phyloP scores from a whole-genome alignment of 176 grass and related monocot genomes.

The Bromus sterilis region DNA sequence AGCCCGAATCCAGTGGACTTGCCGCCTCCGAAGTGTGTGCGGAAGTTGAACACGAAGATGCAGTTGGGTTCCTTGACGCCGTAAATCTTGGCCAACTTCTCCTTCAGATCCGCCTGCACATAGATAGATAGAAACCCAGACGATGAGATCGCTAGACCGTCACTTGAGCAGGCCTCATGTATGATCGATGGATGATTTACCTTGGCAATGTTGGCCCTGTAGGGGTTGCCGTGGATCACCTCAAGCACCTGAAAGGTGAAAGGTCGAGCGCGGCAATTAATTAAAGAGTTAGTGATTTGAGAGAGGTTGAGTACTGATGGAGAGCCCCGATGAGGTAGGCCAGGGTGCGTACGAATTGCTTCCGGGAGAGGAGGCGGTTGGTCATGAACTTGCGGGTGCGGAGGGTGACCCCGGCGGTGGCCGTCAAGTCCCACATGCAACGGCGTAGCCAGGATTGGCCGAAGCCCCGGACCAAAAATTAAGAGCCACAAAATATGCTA shows the following conservation, averaged over 20 bases:
- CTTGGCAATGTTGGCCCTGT: conserved; percentile 84
- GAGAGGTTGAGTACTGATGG: not conserved
- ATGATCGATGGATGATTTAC: conserved; percentile 15
- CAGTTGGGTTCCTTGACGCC: conserved; percentile 81
- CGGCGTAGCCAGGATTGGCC: no score
- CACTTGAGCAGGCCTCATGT: not conserved
- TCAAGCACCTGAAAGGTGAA: conserved; percentile 66
- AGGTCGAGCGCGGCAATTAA: not conserved
- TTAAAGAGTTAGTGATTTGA: not conserved
- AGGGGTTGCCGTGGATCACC: conserved; percentile 92
- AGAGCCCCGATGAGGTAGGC: not conserved
- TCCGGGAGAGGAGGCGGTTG: conserved; percentile 92
- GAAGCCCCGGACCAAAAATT: no score
- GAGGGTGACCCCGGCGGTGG: conserved; percentile 56
- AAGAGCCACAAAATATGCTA: no score
- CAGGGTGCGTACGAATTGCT: conserved; percentile 69
- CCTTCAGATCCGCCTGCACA: conserved; percentile 73
- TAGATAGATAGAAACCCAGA: not conserved
- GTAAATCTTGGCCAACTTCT: conserved; percentile 65
- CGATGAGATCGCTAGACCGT: not conserved
- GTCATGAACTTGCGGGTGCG: conserved; percentile 99
- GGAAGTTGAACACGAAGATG: conserved; percentile 97
- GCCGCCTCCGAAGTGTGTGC: conserved; percentile 93
- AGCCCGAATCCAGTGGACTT: conserved; percentile 91
- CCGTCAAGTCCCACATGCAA: conserved; percentile 75